Base-by-base conservation (phyloP, 306 rosid species). In the Hippophae tibetana region DNA sequence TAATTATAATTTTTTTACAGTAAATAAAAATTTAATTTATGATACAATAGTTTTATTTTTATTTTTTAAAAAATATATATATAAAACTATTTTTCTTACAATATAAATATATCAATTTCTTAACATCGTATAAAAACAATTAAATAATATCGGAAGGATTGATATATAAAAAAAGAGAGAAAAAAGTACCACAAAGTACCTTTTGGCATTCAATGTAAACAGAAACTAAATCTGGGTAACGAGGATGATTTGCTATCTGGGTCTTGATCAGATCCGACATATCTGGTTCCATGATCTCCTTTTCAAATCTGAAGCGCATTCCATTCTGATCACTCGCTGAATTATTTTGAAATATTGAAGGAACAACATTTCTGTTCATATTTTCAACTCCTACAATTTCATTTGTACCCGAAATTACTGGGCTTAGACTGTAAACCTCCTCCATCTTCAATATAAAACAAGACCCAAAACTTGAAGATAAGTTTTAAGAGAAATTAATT, bases 181-280 rank as follows among this genome's bases (percentile, higher is more conserved):
- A 18, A 18, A 18, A 18, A 18, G 23, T 18, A 18, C 23, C 23
- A 18, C 23, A 18, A 18, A 18, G 23, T 18, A 82, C 97, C 92
- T 90, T 84, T 71, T 81, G 85, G 76, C 94, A 84, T 61, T 84
- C 79, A 10, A 86, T 61, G 69, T 74, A 82, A 12, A 95, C 95
- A 63, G 88, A 75, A 3, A 86, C 52, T 53, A 90, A 73, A 69
- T 80, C 73, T 23, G 90, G 79, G 67, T 76, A 86, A 52, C 77
- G 82, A 61, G 97, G 97, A 18, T 90, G 97, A 66, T 59, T 72
- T 47, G 81, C 80, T 64, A 90, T 90, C 81, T 80, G 94, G 66
- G 72, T 49, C 70, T 90, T 90, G 58, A 84, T 54, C 23, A 66
- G 78, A 71, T 84, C 85, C 61, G 79, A 62, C 60, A 76, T 69